Conservation (phyloP, 371 early-diverging fungal species). For the Mortierella sp. region DNA sequence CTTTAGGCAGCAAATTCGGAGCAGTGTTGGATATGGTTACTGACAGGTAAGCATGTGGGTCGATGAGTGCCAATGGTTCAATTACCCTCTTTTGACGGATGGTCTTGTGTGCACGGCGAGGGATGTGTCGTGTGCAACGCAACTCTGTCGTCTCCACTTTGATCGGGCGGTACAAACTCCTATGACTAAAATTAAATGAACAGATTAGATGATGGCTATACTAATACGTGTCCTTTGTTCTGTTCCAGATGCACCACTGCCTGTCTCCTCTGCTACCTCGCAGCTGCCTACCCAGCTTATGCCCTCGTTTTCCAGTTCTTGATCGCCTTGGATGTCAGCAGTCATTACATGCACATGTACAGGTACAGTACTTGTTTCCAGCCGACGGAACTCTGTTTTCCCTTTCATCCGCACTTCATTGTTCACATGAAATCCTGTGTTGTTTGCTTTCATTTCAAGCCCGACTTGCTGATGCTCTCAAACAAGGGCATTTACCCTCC, state of each 20-base stretch:
- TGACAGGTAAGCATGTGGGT: constrained; percentile 75
- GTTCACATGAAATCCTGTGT: constrained; percentile 22
- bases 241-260: constrained; percentile 86
- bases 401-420: background rate
- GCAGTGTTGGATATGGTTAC: constrained; percentile 99
- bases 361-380: constrained; percentile 62
- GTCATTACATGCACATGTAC: constrained; percentile 99
- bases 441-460: background rate
- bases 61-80: background rate
- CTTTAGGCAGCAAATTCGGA: constrained; percentile 92
- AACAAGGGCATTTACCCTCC: constrained; percentile 1
- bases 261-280: constrained; percentile 89
- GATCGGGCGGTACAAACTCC: constrained; percentile 19
- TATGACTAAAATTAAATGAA: background rate
- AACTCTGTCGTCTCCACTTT: background rate
- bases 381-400: background rate
- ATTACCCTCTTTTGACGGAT: background rate
- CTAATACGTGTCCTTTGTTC: background rate
- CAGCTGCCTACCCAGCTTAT: constrained; percentile 76
- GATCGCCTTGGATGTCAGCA: constrained; percentile 93
- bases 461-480: constrained; percentile 29
- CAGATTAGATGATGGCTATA: background rate
- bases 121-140: constrained; percentile 15
- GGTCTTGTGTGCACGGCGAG: background rate
- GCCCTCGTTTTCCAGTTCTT: constrained; percentile 89